A percentile compares a stretch with the other conserved stretches of the same genome.
These are phyloP conservation scores for Xylona heveae DNA, from an alignment of 495 filamentous ascomycete genomes.

Conservation along the genomic window DNA sequence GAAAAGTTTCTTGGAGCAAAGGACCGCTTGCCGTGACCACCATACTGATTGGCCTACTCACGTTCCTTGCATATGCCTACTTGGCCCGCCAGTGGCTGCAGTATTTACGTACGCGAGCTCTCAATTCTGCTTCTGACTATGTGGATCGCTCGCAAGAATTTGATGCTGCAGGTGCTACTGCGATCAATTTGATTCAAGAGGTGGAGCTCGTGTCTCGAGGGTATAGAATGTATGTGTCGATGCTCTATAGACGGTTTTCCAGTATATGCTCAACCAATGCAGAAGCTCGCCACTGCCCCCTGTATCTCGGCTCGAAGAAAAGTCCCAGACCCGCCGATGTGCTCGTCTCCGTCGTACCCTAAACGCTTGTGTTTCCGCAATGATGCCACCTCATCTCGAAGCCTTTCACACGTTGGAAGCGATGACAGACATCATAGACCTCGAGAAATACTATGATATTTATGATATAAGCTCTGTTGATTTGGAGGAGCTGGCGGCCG, in stretches of 20 bases:
- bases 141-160: slow-evolving; percentile 62
- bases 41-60: slow-evolving; percentile 29
- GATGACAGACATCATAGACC: slow-evolving; percentile 52
- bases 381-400: slow-evolving; percentile 47
- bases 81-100: slow-evolving; percentile 68
- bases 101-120: slow-evolving; percentile 54
- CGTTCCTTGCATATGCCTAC: slow-evolving; percentile 44
- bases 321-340: slow-evolving; percentile 58
- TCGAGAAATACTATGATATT: slow-evolving; percentile 80
- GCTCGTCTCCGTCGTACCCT: slow-evolving; percentile 54
- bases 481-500: slow-evolving; percentile 39
- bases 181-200: slow-evolving; percentile 79
- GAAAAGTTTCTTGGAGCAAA: slow-evolving; percentile 24
- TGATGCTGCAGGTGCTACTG: slow-evolving; percentile 57
- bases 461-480: slow-evolving; percentile 76
- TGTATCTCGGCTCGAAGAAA: slow-evolving; percentile 61
- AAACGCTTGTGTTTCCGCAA: slow-evolving; percentile 39
- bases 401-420: slow-evolving; percentile 43
- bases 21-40: slow-evolving; percentile 35
- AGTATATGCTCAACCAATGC: slow-evolving; percentile 5
- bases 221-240: slow-evolving; percentile 54
- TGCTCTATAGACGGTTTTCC: slow-evolving; percentile 2
- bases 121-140: slow-evolving; percentile 51
- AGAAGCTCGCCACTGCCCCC: slow-evolving; percentile 76
- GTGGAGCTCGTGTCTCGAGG: slow-evolving; percentile 89